A percentile compares a stretch with the other conserved stretches of the same genome.
phyloP scores from a whole-genome alignment of 768 basidiomycete genomes.

The Boletus fagicola region DNA sequence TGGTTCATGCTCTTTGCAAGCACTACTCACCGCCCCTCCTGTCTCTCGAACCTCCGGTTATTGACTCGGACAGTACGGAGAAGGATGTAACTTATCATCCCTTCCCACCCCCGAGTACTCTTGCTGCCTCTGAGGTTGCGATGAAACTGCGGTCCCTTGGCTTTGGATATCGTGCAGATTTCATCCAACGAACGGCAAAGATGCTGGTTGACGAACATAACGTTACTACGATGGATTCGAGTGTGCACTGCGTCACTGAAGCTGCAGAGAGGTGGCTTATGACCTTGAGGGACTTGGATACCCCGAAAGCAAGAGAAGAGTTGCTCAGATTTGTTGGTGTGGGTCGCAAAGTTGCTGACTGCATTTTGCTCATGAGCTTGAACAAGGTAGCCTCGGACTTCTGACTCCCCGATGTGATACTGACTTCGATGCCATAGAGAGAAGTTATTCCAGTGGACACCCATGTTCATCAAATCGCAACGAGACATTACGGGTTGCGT shows the following conservation, averaged over 20 bases:
- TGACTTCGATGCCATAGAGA: slow-evolving; percentile 42
- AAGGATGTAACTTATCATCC: slow-evolving; percentile 59
- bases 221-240: background rate
- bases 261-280: slow-evolving; percentile 61
- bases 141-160: slow-evolving; percentile 73
- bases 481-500: slow-evolving; percentile 71
- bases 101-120: slow-evolving; percentile 76
- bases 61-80: slow-evolving; percentile 30
- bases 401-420: background rate
- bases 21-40: slow-evolving; percentile 73
- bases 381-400: slow-evolving; percentile 62
- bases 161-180: slow-evolving; percentile 94
- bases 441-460: slow-evolving; percentile 95
- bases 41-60: slow-evolving; percentile 38
- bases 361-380: slow-evolving; percentile 86
- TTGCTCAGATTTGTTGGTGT: slow-evolving; percentile 86
- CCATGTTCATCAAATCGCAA: slow-evolving; percentile 88
- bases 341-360: slow-evolving; percentile 96
- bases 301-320: slow-evolving; percentile 64
- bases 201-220: slow-evolving; percentile 66
- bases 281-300: slow-evolving; percentile 47
- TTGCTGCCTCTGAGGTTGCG: slow-evolving; percentile 59
- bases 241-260: slow-evolving; percentile 31
- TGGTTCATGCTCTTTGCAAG: slow-evolving; percentile 81
- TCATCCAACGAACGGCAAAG: slow-evolving; percentile 78